These are phyloP conservation scores for Rhodosporidiobolus sp. DNA, from an alignment of 768 basidiomycete species.

Conservation along the genomic window DNA sequence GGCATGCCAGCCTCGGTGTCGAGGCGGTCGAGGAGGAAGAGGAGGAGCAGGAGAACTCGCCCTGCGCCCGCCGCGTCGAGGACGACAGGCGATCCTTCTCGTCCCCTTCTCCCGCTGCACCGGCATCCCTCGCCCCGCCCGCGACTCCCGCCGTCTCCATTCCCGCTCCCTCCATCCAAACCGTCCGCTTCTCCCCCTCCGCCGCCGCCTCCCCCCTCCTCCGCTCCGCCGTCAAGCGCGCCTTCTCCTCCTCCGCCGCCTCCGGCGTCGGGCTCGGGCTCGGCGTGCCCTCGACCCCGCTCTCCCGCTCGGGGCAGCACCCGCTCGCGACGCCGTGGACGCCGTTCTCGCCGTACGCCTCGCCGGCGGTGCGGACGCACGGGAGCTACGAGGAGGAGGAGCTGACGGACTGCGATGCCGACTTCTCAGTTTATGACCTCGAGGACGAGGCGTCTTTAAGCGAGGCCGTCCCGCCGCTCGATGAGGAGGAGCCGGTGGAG, in stretches of 20 bases:
- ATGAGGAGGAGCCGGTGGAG: not conserved
- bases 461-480: not conserved
- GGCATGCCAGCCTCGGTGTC: too few species aligned
- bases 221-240: not conserved
- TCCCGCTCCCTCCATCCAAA: not conserved
- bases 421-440: slow-evolving; percentile 9
- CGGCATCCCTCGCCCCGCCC: not conserved
- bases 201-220: not conserved
- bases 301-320: not conserved
- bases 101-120: not conserved
- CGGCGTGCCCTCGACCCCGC: not conserved
- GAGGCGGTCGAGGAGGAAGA: too few species aligned
- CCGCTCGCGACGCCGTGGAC: slow-evolving; percentile 1
- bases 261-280: too few species aligned
- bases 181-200: slow-evolving; percentile 5
- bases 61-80: not conserved
- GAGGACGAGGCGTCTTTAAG: slow-evolving; percentile 3
- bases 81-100: not conserved
- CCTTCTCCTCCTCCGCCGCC: not conserved
- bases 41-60: slow-evolving; percentile 7
- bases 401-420: slow-evolving; percentile 29
- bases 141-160: not conserved
- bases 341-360: slow-evolving; percentile 18
- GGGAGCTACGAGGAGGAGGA: slow-evolving; percentile 17
- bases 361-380: slow-evolving; percentile 14